phyloP scores from a whole-genome alignment of 2,329 filamentous ascomycete genomes.

The Dryadomyces sulphureus region DNA sequence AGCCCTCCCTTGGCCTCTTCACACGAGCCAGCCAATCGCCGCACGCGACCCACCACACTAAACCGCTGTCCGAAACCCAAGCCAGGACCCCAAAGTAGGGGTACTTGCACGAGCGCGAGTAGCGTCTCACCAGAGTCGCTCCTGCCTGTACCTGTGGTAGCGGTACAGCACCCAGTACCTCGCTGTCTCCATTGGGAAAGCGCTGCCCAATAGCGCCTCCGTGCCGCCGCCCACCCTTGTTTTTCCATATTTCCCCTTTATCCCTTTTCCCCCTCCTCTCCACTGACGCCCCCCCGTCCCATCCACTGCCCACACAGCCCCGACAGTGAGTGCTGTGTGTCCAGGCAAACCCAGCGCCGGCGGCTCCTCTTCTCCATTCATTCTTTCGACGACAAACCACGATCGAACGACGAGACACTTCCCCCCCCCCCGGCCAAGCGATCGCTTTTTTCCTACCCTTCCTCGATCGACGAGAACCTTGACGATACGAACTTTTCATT shows the following conservation, averaged over 20 bases:
- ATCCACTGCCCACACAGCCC: conserved; percentile 1
- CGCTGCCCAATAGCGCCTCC: neutral
- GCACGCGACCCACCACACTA: neutral
- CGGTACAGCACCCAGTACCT: no score
- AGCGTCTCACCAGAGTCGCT: no score
- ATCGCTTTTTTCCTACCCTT: no score
- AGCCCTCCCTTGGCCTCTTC: neutral
- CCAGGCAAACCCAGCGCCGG: neutral
- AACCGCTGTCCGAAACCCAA: conserved; percentile 12
- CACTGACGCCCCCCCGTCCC: neutral
- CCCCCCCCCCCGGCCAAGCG: neutral
- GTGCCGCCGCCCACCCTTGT: neutral
- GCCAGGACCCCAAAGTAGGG: no score
- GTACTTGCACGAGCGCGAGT: no score
- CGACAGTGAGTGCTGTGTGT: neutral
- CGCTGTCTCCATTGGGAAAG: no score
- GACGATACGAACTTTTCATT: no score
- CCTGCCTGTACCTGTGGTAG: no score
- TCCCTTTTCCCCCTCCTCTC: neutral
- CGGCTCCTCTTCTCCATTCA: neutral
- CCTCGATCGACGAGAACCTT: no score
- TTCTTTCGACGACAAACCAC: neutral
- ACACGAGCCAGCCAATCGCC: conserved; percentile 8
- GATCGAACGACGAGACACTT: neutral
- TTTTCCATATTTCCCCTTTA: neutral